Evolutionary conservation across 2,329 filamentous ascomycete genomes (phyloP).

Genomic region (Meredithiella fracta): DNA sequence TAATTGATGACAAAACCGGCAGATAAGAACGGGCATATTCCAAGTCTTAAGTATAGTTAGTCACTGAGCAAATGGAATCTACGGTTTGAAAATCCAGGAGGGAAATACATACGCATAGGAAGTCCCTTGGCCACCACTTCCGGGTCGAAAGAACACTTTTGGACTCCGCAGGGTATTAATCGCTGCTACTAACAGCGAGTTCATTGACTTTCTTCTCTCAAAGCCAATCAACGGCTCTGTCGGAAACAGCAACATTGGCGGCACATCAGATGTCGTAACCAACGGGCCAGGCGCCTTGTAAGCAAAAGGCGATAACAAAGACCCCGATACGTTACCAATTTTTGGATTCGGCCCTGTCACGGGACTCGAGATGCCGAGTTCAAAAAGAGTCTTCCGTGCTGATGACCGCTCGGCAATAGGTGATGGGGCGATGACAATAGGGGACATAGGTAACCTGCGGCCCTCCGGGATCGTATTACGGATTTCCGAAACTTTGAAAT

Average conservation of each 20-base stretch:
- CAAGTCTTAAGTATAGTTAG: conserved; percentile 24
- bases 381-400: conserved; percentile 5
- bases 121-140: conserved; percentile 20
- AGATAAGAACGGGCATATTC: conserved; percentile 32
- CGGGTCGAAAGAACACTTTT: background rate
- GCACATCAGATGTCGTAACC: background rate
- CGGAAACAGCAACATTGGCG: conserved; percentile 8
- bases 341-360: background rate
- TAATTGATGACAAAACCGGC: conserved; percentile 37
- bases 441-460: conserved; percentile 5
- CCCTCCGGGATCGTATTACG: conserved; percentile 27
- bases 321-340: background rate
- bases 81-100: background rate
- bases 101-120: conserved; percentile 30
- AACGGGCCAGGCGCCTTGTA: background rate
- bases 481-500: conserved; percentile 33
- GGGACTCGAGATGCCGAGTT: conserved; percentile 9
- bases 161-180: background rate
- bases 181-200: conserved; percentile 2
- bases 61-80: background rate
- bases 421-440: background rate
- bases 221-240: conserved; percentile 9
- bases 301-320: conserved; percentile 6
- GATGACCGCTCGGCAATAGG: background rate
- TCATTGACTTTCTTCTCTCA: conserved; percentile 10